phyloP scores from a whole-genome alignment of 257 asterid species.

The Asclepias syriaca region DNA sequence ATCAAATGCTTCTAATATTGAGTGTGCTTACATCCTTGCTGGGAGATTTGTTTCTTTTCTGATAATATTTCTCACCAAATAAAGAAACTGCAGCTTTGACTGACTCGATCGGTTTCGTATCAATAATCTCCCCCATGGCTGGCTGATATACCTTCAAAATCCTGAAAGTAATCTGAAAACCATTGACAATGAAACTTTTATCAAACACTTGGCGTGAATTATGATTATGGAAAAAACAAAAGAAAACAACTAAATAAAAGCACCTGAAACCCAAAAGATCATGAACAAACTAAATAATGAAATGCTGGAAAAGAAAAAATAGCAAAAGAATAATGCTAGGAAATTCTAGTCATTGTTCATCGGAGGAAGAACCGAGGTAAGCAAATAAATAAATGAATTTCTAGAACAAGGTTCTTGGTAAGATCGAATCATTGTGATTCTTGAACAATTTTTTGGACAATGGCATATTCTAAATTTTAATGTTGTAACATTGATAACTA shows the following conservation, averaged over 20 bases:
- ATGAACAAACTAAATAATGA: background rate
- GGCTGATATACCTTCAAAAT: background rate
- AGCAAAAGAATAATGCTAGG: background rate
- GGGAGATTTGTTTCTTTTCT: conserved; percentile 22
- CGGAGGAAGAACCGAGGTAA: conserved; percentile 2
- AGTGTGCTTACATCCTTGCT: conserved; percentile 29
- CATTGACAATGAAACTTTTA: background rate
- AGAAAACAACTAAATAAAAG: too few species aligned
- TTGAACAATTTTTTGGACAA: background rate
- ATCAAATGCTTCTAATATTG: background rate
- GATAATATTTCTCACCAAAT: conserved; percentile 41
- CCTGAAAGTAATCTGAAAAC: conserved; percentile 4
- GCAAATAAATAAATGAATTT: background rate
- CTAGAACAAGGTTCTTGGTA: conserved; percentile 4
- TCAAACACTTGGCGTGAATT: background rate
- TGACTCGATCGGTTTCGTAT: conserved; percentile 51
- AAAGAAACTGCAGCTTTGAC: conserved; percentile 60
- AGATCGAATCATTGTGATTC: conserved; percentile 5
- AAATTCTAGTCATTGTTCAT: background rate
- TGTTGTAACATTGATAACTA: too few species aligned
- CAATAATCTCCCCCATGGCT: conserved; percentile 56
- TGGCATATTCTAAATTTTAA: background rate
- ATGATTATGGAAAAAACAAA: background rate
- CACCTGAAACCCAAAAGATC: background rate
- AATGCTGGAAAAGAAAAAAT: background rate